Evolutionary conservation across 768 basidiomycete genomes (phyloP), one percentile per base, ranked within the genome.

Genomic region (Trametes villosa): DNA sequence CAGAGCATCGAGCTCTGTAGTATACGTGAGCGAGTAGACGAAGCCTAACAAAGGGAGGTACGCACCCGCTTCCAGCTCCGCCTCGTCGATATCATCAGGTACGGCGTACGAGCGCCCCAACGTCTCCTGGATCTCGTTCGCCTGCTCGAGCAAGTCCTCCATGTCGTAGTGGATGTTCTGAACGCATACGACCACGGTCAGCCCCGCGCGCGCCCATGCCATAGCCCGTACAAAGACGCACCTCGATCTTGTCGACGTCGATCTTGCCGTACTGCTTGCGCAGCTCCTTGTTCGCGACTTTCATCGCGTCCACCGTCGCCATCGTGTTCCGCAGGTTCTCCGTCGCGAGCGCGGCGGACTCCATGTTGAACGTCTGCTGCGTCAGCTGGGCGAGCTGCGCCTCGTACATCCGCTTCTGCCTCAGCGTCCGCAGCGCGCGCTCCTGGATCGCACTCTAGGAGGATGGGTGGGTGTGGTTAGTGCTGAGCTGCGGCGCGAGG

Each of bases 291-390:
- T 98, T 98, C 18, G 97, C 96, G 18, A 82, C 70, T 72, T 94
- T 86, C 95, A 99, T 98, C 6, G 95, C 97, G 65, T 97, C 94
- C 29, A 98, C 86, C 0, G 97, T 98, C 13, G 94, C 96, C 96
- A 99, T 98, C 68, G 97, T 98, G 73, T 98, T 98, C 65, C 94
- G 87, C 68, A 98, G 75, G 75, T 98, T 98, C 77, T 98, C 97
- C n/a, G 96, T 98, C 9, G 93, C 88, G 69, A 98, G 86, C 15
- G 91, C 85, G 13, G 96, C 91, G 55, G 92, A 94, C 78, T 99
- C 96, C 92, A 98, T 98, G 76, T 99, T 98, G 80, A 94, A 98
- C 24, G 92, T 89, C 74, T 98, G 97, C 72, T 98, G 97, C 29
- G 90, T 80, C 17, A 99, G 82, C 74, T 97, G 94, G 9, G 86